A percentile compares a stretch with the other conserved stretches of the same genome.
phyloP scores from a whole-genome alignment of 768 basidiomycete species.

The Tephrocybe sp. region DNA sequence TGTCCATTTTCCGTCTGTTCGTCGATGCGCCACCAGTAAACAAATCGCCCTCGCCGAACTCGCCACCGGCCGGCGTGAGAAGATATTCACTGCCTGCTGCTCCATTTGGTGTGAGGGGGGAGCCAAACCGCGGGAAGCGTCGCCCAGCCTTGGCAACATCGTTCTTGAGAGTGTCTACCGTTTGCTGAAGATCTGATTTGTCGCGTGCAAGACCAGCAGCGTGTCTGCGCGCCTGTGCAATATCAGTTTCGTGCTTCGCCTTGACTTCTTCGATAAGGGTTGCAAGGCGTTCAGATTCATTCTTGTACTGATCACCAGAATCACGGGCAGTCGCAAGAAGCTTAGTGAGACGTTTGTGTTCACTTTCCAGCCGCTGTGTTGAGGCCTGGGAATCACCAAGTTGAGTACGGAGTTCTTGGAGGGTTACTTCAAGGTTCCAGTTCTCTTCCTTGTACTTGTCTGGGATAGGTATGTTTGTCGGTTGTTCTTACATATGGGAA shows the following conservation, averaged over 20 bases:
- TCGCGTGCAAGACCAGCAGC: conserved; percentile 88
- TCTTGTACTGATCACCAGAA: conserved; percentile 81
- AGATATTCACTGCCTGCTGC: conserved; percentile 43
- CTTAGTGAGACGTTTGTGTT: conserved; percentile 79
- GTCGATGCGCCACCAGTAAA: conserved; percentile 69
- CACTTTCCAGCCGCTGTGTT: conserved; percentile 71
- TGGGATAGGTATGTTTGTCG: conserved; percentile 24
- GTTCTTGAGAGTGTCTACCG: conserved; percentile 73
- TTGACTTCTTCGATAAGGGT: conserved; percentile 70
- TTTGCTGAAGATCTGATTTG: conserved; percentile 86
- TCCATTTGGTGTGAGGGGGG: conserved; percentile 71
- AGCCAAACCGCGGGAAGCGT: conserved; percentile 64
- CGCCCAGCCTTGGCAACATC: conserved; percentile 68
- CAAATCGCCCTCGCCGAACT: conserved; percentile 62
- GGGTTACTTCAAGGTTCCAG: conserved; percentile 94
- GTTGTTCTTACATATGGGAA: conserved; percentile 4
- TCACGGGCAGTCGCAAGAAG: conserved; percentile 74
- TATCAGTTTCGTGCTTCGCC: conserved; percentile 91
- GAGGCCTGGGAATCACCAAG: conserved; percentile 65
- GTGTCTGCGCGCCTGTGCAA: conserved; percentile 87
- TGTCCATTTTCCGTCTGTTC: conserved; percentile 55
- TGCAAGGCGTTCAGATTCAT: conserved; percentile 75
- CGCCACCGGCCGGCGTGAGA: conserved; percentile 54
- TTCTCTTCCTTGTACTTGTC: conserved; percentile 98
- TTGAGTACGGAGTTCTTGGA: conserved; percentile 82